Evolutionary conservation across 2,329 filamentous ascomycete species (phyloP), one percentile per base, ranked within the genome.

Genomic region (Alternaria conjuncta): DNA sequence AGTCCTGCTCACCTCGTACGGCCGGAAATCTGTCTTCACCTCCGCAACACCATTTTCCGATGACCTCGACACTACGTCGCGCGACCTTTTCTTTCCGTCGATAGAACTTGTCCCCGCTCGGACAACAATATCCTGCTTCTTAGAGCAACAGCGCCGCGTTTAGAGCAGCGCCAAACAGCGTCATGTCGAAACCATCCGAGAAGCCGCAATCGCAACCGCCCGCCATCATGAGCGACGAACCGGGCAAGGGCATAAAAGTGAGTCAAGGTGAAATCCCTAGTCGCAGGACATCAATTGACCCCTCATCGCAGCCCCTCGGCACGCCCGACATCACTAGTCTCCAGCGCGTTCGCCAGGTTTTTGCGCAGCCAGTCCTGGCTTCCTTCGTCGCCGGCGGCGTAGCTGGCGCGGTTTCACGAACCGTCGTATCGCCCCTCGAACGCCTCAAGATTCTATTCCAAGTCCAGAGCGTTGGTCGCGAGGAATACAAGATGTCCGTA

Each of bases 391-490:
- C 93, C 28, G 96, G 96, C 65, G 96, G 96, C 70, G 89, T 97
- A 21, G 96, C 96, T 15, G 96, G 96, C 62, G 96, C 96, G 46
- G 95, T 99, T n/a, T 98, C 96, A 30, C 89, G 96, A 77, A 99
- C 96, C 23, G 95, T 98, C 51, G 96, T 99, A 5, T 98, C 95
- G 15, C 96, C 96, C 4, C 88, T 99, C 41, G 96, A 99, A 82
- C 89, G 96, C 68, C 86, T 99, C 63, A 98, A 99, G 84, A 99
- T 99, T 72, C 86, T 99, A n/a, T 94, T 97, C 80, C 96, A 99
- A 80, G 87, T 99, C 26, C 96, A 99, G 83, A 96, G 92, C 76
- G 92, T 87, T 54, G 95, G 94, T 18, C 89, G 94, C 75, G 92
- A 93, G 72, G 95, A 97, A 76, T 99, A 99, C 83, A 95, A 96